Conservation (phyloP, 2,329 filamentous ascomycete genomes). For the Xylariales sp. region DNA sequence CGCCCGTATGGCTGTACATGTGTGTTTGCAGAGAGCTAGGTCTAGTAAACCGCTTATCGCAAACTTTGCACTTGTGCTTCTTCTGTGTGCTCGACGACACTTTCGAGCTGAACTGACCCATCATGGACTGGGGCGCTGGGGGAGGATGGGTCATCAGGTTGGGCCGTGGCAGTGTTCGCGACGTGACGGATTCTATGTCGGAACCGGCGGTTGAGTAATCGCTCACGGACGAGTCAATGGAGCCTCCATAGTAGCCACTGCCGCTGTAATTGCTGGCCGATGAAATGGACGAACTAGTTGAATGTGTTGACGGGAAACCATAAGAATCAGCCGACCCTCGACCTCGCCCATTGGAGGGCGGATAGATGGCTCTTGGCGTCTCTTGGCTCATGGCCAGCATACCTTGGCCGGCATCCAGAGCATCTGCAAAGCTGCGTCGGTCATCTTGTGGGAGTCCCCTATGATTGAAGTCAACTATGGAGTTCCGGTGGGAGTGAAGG, state of each 20-base stretch:
- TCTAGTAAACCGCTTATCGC: conserved; percentile 93
- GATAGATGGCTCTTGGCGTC: conserved; percentile 86
- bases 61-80: conserved; percentile 99
- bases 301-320: conserved; percentile 81
- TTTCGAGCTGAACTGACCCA: conserved; percentile 97
- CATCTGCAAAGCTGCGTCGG: conserved; percentile 75
- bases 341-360: conserved; percentile 50
- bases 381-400: conserved; percentile 97
- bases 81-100: conserved; percentile 93
- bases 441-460: conserved; percentile 51
- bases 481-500: conserved; percentile 48
- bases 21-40: conserved; percentile 94
- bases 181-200: conserved; percentile 76
- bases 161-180: conserved; percentile 78
- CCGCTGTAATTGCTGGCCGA: conserved; percentile 74
- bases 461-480: conserved; percentile 61
- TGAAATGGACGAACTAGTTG: conserved; percentile 85
- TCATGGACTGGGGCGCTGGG: conserved; percentile 92
- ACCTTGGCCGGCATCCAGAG: conserved; percentile 85
- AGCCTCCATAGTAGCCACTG: conserved; percentile 73
- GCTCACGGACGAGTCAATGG: conserved; percentile 77
- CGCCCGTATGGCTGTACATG: conserved; percentile 97
- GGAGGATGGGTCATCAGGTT: conserved; percentile 61
- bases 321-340: conserved; percentile 81
- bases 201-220: conserved; percentile 90